Evolutionary conservation across 768 basidiomycete species (phyloP).

Genomic region (Boletales sp.): DNA sequence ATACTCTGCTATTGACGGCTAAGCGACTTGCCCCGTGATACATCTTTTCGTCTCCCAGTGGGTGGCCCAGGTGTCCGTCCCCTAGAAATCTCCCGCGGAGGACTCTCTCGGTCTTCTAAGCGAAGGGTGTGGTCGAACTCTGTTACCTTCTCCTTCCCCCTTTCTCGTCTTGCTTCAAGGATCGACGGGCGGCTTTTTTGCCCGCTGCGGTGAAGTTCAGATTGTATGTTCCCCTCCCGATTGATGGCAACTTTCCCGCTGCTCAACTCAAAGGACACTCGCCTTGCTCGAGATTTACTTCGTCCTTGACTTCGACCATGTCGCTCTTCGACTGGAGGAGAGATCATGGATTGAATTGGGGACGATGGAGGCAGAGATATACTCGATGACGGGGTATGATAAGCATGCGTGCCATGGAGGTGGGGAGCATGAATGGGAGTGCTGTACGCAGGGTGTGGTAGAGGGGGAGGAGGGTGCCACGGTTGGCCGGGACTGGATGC

Average conservation of each 20-base stretch:
- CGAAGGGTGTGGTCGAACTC: conserved; percentile 2
- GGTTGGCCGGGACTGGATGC: conserved; percentile 18
- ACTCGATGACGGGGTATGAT: conserved; percentile 35
- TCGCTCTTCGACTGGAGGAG: conserved; percentile 31
- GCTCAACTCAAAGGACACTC: conserved; percentile 53
- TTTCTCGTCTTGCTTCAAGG: conserved; percentile 13
- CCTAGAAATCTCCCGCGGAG: conserved; percentile 10
- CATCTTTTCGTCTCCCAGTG: conserved; percentile 9
- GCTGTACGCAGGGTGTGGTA: conserved; percentile 5
- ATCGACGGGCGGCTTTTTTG: conserved; percentile 6
- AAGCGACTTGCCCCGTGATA: conserved; percentile 19
- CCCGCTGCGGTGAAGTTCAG: conserved; percentile 2
- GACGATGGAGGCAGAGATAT: conserved; percentile 54
- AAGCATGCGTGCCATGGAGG: conserved; percentile 15
- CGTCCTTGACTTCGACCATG: conserved; percentile 40
- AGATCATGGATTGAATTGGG: conserved; percentile 38
- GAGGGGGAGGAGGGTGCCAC: conserved; percentile 14
- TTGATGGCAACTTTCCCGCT: conserved; percentile 15
- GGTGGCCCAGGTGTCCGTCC: conserved; percentile 28
- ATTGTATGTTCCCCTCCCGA: conserved; percentile 6
- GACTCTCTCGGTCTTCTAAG: conserved; percentile 13
- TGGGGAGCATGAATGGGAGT: conserved; percentile 13
- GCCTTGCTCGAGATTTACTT: conserved; percentile 52
- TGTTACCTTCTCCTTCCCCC: conserved; percentile 12
- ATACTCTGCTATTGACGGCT: conserved; percentile 17